A percentile compares a stretch with the other conserved stretches of the same genome.
phyloP scores from a whole-genome alignment of 106 monocot species.

The Phalaenopsis aphrodite region DNA sequence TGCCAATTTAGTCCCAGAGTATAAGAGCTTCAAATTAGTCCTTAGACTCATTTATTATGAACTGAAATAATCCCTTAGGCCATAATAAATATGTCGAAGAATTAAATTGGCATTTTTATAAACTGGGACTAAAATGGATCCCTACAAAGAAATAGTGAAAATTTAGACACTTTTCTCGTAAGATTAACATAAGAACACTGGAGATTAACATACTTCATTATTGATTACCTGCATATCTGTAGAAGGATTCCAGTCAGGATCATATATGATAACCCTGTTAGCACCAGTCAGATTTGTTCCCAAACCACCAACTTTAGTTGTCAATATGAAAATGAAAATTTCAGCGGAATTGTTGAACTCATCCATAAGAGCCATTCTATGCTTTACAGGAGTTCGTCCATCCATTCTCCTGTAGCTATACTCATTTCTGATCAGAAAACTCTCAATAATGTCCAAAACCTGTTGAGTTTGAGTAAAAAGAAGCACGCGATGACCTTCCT shows the following conservation, averaged over 20 bases:
- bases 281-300: conserved; percentile 93
- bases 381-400: conserved; percentile 82
- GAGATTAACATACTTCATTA: neutral
- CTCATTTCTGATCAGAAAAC: conserved; percentile 34
- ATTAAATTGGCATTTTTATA: no score
- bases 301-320: conserved; percentile 93
- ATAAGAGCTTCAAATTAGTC: no score
- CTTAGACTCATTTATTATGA: no score
- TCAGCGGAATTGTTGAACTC: conserved; percentile 85
- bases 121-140: no score
- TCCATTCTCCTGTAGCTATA: conserved; percentile 91
- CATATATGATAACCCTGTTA: conserved; percentile 85
- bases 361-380: conserved; percentile 89
- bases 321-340: conserved; percentile 80
- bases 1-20: no score
- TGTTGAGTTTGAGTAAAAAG: conserved; percentile 92
- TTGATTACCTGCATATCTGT: conserved; percentile 87
- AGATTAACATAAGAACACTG: neutral
- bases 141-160: no score
- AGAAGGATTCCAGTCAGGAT: conserved; percentile 99
- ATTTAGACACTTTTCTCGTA: neutral
- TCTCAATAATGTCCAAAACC: conserved; percentile 88
- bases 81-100: no score
- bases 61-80: no score
- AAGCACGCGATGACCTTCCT: conserved; percentile 86